These are phyloP conservation scores for Coemansia sp. DNA, from an alignment of 192 early-diverging fungal species.

Conservation along the genomic window DNA sequence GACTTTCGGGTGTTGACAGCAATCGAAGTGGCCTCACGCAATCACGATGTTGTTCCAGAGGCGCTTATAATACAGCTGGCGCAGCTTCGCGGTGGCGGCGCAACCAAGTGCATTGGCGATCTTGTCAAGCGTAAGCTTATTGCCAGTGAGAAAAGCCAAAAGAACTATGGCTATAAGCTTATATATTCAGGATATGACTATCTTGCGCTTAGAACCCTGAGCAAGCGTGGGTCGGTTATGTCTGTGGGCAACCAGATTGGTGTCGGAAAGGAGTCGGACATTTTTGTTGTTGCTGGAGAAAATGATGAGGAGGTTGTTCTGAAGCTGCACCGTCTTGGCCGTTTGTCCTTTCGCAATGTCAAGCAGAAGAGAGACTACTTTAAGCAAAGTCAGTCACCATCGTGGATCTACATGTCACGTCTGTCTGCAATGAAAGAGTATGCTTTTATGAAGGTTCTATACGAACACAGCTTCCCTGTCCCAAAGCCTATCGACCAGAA, in stretches of 20 bases:
- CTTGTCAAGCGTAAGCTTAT: slow-evolving; percentile 91
- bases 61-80: slow-evolving; percentile 92
- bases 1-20: slow-evolving; percentile 97
- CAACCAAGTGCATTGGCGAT: slow-evolving; percentile 80
- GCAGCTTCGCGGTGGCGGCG: slow-evolving; percentile 82
- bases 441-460: slow-evolving; percentile 96
- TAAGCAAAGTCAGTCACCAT: slow-evolving; percentile 87
- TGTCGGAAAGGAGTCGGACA: slow-evolving; percentile 99
- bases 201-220: slow-evolving; percentile 90
- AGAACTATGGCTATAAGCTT: slow-evolving; percentile 91
- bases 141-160: slow-evolving; percentile 61
- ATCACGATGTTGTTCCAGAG: slow-evolving; percentile 97
- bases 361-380: slow-evolving; percentile 98
- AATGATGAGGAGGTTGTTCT: slow-evolving; percentile 89
- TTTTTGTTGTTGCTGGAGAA: slow-evolving; percentile 94
- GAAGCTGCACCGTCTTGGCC: slow-evolving; percentile 95
- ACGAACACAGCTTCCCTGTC: slow-evolving; percentile 96
- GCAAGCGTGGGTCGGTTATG: slow-evolving; percentile 79
- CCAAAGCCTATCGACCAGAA: slow-evolving; percentile 90
- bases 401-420: slow-evolving; percentile 99
- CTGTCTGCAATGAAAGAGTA: slow-evolving; percentile 98
- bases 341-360: slow-evolving; percentile 94
- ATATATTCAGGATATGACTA: slow-evolving; percentile 99
- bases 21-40: slow-evolving; percentile 95
- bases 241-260: slow-evolving; percentile 99